Evolutionary conservation across 2,329 filamentous ascomycete species (phyloP).

Genomic region (Ilyonectria mors-panacis): DNA sequence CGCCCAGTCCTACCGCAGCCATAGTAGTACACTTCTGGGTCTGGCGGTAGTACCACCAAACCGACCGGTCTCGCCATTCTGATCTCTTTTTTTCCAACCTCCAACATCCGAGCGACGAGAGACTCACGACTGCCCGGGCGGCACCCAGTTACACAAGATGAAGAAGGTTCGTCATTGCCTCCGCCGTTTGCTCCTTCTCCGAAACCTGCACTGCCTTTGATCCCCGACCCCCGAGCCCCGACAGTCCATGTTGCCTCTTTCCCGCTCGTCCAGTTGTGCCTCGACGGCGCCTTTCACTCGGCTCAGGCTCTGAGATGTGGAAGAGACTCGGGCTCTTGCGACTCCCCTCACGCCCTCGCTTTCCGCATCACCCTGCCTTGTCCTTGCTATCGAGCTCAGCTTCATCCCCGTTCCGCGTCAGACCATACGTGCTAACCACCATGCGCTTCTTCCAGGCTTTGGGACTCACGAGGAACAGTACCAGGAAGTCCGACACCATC

Average conservation of each 20-base stretch:
- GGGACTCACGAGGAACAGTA: conserved; percentile 88
- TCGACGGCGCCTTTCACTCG: conserved; percentile 17
- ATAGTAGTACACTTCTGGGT: conserved; percentile 40
- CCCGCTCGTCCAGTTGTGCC: conserved; percentile 8
- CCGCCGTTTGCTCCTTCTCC: conserved; percentile 33
- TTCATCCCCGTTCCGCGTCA: conserved; percentile 34
- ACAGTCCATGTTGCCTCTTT: conserved; percentile 9
- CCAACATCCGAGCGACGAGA: conserved; percentile 40
- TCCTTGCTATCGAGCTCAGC: conserved; percentile 29
- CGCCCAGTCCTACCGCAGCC: conserved; percentile 29
- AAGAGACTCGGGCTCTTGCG: conserved; percentile 6
- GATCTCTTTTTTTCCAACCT: conserved; percentile 41
- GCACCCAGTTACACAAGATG: conserved; percentile 54
- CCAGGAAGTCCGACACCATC: conserved; percentile 71
- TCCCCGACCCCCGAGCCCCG: conserved; percentile 18
- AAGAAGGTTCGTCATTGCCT: conserved; percentile 55
- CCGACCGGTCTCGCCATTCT: conserved; percentile 42
- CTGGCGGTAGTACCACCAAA: conserved; percentile 38
- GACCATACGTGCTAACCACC: conserved; percentile 55
- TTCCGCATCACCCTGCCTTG: conserved; percentile 22
- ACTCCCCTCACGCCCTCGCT: neutral
- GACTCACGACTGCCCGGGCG: conserved; percentile 48
- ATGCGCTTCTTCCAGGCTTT: conserved; percentile 75
- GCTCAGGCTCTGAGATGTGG: conserved; percentile 1
- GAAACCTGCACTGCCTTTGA: conserved; percentile 23